These are phyloP conservation scores for Elsinoe necatrix DNA, from an alignment of 2,329 filamentous ascomycete species.

Conservation along the genomic window DNA sequence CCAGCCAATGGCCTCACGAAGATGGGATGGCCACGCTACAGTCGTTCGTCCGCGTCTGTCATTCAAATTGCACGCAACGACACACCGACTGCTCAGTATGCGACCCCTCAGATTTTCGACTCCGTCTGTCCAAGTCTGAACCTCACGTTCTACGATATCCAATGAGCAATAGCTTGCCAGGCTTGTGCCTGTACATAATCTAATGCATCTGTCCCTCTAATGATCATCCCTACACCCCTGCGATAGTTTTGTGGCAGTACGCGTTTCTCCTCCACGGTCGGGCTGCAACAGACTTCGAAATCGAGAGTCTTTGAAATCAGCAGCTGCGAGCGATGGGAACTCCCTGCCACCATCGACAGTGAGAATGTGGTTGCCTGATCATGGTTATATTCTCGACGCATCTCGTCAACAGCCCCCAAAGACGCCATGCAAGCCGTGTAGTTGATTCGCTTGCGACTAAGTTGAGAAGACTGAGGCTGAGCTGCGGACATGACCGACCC, in stretches of 20 bases:
- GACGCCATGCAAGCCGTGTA: background rate
- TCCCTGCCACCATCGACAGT: background rate
- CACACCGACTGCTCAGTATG: background rate
- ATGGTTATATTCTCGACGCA: background rate
- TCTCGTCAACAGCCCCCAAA: background rate
- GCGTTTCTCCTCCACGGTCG: background rate
- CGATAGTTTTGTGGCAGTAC: background rate
- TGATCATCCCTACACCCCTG: background rate
- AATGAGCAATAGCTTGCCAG: background rate
- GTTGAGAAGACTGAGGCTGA: background rate
- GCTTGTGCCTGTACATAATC: background rate
- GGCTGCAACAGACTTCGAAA: background rate
- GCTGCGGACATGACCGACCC: background rate
- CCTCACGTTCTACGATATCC: constrained; percentile 9
- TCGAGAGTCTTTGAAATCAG: background rate
- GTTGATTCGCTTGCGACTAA: background rate
- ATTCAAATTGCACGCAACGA: constrained; percentile 10
- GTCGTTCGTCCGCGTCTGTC: constrained; percentile 15
- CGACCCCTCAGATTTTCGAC: constrained; percentile 9
- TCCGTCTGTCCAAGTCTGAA: constrained; percentile 4
- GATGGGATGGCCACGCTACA: constrained; percentile 34
- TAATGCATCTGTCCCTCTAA: background rate
- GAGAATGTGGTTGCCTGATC: background rate
- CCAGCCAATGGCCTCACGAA: constrained; percentile 25
- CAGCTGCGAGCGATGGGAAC: too few species aligned